Base-by-base conservation (phyloP, 2,329 filamentous ascomycete species). In the Aspergillus sp. region DNA sequence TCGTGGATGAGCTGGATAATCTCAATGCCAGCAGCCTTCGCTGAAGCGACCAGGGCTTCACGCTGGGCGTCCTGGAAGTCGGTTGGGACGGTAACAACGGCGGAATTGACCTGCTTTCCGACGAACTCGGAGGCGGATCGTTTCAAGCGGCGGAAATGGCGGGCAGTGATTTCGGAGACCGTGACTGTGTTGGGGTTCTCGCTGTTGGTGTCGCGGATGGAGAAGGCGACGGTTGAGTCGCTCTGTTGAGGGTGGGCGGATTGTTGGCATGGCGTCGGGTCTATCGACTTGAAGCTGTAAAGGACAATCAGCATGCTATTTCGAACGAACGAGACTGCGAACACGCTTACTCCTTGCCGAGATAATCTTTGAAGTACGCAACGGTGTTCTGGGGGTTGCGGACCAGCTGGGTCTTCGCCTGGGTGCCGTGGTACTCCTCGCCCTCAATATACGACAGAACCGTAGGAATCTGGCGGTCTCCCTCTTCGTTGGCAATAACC, bases 401-500 rank as follows among this genome's bases (percentile, higher is more conserved):
- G 47, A 96, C 74, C 37, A 96, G 76, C 67, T 96, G 89, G 44
- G 75, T 72, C 74, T 96, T 98, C 53, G 89, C 91, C 67, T 98
- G 89, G 45, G 83, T 80, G 53, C 91, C 91, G 56, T 93, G 88
- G 66, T 93, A 95, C 67, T 98, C 89, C 58, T 98, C 91, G 46
- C 88, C 91, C 34, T 88, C 81, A 54, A 93, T 81, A 61, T 98
- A 98, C 24, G 91, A 95, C 50, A 98, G 71, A 49, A 93, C 78
- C 26, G 86, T 85, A 45, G 91, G 91, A 46, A 98, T 98, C 64
- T 96, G 89, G 62, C 91, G 88, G 66, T 98, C 91, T 72, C 91
- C 91, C 58, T 96, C 91, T 69, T 96, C 91, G 67, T 98, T 96
- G 56, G 91, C 91, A 67, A 98, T 96, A 44, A 98, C 89, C 61